Evolutionary conservation across 1,284 basidiomycete species (phyloP).

Genomic region (Taiwanofungus camphoratus): DNA sequence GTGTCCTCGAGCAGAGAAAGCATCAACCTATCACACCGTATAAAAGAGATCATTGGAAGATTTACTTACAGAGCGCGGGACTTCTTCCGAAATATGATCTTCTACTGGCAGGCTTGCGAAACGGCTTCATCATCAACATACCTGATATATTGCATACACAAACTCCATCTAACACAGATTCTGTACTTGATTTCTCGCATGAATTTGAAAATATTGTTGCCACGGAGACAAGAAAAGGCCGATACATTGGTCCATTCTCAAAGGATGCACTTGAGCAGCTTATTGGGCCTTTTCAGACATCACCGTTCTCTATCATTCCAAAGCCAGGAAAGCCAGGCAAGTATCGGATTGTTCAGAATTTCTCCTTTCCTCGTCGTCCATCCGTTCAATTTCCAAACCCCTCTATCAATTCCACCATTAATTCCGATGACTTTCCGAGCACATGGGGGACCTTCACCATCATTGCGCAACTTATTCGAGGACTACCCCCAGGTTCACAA

Average conservation of each 20-base stretch:
- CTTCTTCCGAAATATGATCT: conserved; percentile 18
- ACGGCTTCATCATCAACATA: neutral
- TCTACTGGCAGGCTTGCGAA: neutral
- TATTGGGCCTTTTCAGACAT: conserved; percentile 8
- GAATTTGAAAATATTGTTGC: conserved; percentile 13
- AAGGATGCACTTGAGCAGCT: neutral
- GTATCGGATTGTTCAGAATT: conserved; percentile 16
- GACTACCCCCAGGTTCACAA: conserved; percentile 18
- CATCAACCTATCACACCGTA: conserved; percentile 16
- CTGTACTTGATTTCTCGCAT: conserved; percentile 7
- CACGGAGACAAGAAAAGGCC: conserved; percentile 17
- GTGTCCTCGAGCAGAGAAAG: conserved; percentile 21
- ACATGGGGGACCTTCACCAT: conserved; percentile 18
- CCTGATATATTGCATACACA: conserved; percentile 15
- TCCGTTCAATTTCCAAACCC: neutral
- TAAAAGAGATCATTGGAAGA: conserved; percentile 20
- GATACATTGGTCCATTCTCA: conserved; percentile 30
- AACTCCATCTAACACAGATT: conserved; percentile 22
- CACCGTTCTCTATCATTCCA: conserved; percentile 8
- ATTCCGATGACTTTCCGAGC: conserved; percentile 15
- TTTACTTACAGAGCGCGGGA: conserved; percentile 9
- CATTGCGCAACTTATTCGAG: conserved; percentile 10
- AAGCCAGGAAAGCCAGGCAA: conserved; percentile 1
- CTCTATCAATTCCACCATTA: conserved; percentile 8
- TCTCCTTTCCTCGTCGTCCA: conserved; percentile 13